Base-by-base conservation (phyloP, 805 yeast species). In the Ogataea parapolymorpha region DNA sequence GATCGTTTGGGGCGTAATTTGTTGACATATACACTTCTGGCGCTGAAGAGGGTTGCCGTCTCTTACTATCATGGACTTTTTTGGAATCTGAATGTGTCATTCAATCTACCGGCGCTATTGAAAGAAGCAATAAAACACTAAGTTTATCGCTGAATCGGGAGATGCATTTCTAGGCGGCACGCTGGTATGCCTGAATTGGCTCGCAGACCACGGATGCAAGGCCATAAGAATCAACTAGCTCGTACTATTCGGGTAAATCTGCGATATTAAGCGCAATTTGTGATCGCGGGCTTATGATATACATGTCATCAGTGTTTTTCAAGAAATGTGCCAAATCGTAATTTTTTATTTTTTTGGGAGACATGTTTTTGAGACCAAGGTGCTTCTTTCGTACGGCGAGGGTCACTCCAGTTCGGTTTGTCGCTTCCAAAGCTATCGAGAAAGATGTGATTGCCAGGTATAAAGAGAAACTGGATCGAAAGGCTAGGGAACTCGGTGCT, bases 401-500 rank as follows among this genome's bases (percentile, higher is more conserved):
- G 45, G 57, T 27, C 42, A 50, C 42, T 61, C 64, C 10, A 17
- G 36, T 32, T 25, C 47, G 63, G 35, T 55, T 50, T 14, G 48
- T 56, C 7, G 60, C 60, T 37, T 56, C 63, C 11, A 57, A 59
- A 31, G 48, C 59, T 3, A 39, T 54, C 6, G 58, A 59, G n/a
- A 55, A 49, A 5, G 67, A 61, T 32, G 59, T 69, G n/a, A 25
- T 59, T 20, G 65, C 55, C 2, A 55, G 66, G 37, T 75, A 75
- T 50, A 61, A 62, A 38, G 68, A 53, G 4, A 69, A 72, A 53
- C 63, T 75, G 26, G 65, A 63, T 25, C 50, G 53, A 32, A 66
- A 61, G 46, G 75, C 74, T 9, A 51, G 54, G 33, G 56, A 60
- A 42, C 46, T 67, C 15, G 82, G 82, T 9, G 72, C 66, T 1